Base-by-base conservation (phyloP, 306 rosid species). In the Hippophae rhamnoides region DNA sequence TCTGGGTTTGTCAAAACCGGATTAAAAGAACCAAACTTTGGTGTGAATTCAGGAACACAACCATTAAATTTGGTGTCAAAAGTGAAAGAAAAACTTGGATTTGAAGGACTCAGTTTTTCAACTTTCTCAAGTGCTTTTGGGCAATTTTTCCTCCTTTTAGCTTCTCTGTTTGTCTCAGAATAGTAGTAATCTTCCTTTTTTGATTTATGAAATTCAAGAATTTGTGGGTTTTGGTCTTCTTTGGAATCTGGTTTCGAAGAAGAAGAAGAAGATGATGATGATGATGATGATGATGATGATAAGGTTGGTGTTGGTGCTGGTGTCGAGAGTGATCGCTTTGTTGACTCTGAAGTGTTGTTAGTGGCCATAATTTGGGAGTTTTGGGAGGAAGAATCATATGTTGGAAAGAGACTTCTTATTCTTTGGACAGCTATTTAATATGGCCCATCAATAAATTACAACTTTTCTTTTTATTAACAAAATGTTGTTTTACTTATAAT, bases 1-100 rank as follows among this genome's bases (percentile, higher is more conserved):
- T 55, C 62, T 2, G 46, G 10, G 41, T 23, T 38, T 53, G 52
- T 57, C 41, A 52, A 40, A 10, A 13, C 48, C 63, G 51, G 55
- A 57, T 79, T 73, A 73, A 79, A 75, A n/a, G 81, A 79, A 51
- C 81, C 81, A 52, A 79, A 75, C 62, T 79, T 79, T 59, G 81
- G 81, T 9, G 84, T 79, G 68, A 52, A 38, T 53, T 79, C 73
- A n/a, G 76, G 62, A 6, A 68, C 43, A 40, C 52, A 65, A 2
- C 62, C 78, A 12, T 54, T 51, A 52, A 56, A 72, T 52, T 79
- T 72, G 25, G 78, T 71, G 60, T 79, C 78, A 62, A 79, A 75
- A 41, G 73, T 75, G 78, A 79, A 79, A 48, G 64, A 62, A 60
- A 65, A 72, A 57, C 61, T 61, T 7, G 66, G 69, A 41, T 52